Evolutionary conservation across 73 alveolate genomes (phyloP).

Genomic region (Breviolum minutum): DNA sequence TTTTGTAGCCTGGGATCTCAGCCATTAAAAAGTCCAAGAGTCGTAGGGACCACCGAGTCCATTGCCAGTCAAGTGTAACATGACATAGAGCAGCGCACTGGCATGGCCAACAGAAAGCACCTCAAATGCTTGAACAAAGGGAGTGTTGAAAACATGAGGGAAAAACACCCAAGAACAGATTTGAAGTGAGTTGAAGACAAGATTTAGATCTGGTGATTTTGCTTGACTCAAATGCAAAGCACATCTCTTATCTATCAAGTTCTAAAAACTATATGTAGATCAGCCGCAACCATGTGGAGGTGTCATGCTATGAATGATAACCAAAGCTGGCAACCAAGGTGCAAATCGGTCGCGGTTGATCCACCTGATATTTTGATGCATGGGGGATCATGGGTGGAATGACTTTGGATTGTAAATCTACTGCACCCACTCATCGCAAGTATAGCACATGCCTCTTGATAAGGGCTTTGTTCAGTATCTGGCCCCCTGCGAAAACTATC

Average conservation of each 20-base stretch:
- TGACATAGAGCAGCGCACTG: slow-evolving; percentile 60
- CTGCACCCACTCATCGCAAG: not conserved
- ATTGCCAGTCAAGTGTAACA: slow-evolving; percentile 77
- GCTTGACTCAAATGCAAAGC: too few species aligned
- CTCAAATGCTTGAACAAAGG: not conserved
- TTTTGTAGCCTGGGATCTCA: not conserved
- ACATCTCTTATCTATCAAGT: too few species aligned
- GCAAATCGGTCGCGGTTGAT: slow-evolving; percentile 85
- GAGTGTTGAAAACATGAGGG: too few species aligned
- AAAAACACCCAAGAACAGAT: too few species aligned
- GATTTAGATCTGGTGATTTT: too few species aligned
- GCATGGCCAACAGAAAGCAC: slow-evolving; percentile 90
- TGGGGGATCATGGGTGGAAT: not conserved
- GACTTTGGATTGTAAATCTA: not conserved
- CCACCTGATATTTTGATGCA: slow-evolving; percentile 37
- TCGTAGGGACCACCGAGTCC: slow-evolving; percentile 58
- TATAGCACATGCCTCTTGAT: not conserved
- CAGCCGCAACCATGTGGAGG: too few species aligned
- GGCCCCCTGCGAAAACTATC: not conserved
- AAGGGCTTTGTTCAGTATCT: not conserved
- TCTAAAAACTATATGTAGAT: too few species aligned
- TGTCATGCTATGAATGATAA: not conserved
- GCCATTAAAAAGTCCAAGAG: not conserved
- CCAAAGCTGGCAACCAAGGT: not conserved
- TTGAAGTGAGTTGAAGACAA: too few species aligned